These are phyloP conservation scores for Hypomontagnella monticulosa DNA, from an alignment of 495 filamentous ascomycete species.

Conservation along the genomic window DNA sequence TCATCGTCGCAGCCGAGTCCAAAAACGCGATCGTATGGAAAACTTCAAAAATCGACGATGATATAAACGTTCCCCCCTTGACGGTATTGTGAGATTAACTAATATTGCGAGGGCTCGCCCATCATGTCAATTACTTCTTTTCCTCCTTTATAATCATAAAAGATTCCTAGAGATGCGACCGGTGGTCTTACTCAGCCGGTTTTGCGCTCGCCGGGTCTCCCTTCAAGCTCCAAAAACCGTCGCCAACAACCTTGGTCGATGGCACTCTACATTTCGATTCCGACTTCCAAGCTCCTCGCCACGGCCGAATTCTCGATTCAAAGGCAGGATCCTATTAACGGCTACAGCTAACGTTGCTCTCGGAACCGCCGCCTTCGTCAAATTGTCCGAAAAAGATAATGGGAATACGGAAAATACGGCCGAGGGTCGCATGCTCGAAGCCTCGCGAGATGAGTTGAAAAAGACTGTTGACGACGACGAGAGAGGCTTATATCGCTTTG, in stretches of 20 bases:
- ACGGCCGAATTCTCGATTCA: constrained; percentile 5
- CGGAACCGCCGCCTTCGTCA: constrained; percentile 70
- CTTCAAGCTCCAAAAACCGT: constrained; percentile 25
- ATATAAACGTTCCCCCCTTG: not conserved
- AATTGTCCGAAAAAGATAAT: constrained; percentile 72
- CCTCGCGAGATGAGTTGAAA: constrained; percentile 77
- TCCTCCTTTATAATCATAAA: constrained; percentile 11
- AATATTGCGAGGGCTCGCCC: constrained; percentile 7
- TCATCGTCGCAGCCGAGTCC: not conserved
- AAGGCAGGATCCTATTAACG: constrained; percentile 50
- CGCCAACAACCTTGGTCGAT: constrained; percentile 29
- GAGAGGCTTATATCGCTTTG: constrained; percentile 62
- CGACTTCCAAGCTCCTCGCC: constrained; percentile 2
- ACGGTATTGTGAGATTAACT: not conserved
- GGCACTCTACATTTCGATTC: constrained; percentile 31
- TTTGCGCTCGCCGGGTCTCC: constrained; percentile 38
- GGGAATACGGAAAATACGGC: constrained; percentile 69
- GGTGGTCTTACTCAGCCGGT: constrained; percentile 39
- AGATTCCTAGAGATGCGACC: constrained; percentile 41
- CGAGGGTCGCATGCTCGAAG: constrained; percentile 86
- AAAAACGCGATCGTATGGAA: not conserved
- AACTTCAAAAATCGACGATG: constrained; percentile 5
- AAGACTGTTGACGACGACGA: constrained; percentile 70
- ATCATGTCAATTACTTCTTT: constrained; percentile 25
- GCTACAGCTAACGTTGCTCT: constrained; percentile 62